A percentile compares a stretch with the other conserved stretches of the same genome.
Conservation (phyloP, 768 basidiomycete genomes). For the Lentinula sp. region DNA sequence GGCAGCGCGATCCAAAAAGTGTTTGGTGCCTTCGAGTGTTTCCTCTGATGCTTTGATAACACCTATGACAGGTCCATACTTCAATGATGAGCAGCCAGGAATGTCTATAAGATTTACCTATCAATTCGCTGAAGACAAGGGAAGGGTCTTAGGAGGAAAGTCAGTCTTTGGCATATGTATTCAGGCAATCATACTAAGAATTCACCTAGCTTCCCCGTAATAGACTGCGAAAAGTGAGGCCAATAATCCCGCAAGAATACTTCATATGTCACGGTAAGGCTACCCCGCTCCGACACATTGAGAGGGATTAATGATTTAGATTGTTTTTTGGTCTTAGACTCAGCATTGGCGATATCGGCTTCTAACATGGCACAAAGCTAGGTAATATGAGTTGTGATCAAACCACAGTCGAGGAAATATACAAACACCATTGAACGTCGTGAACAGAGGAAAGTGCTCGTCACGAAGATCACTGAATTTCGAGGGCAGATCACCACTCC, state of each 20-base stretch:
- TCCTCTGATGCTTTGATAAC: conserved; percentile 67
- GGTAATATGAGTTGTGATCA: not conserved
- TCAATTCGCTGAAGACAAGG: conserved; percentile 58
- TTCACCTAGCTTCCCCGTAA: conserved; percentile 50
- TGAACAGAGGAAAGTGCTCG: conserved; percentile 62
- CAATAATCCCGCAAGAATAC: conserved; percentile 50
- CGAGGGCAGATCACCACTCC: conserved; percentile 39
- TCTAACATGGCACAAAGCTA: conserved; percentile 47
- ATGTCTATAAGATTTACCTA: conserved; percentile 32
- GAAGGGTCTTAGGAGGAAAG: conserved; percentile 40
- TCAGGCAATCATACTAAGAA: not conserved
- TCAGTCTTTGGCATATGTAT: not conserved
- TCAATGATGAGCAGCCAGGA: not conserved
- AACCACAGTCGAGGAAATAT: not conserved
- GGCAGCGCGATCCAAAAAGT: conserved; percentile 33
- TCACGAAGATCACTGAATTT: conserved; percentile 52
- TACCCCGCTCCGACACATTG: conserved; percentile 4
- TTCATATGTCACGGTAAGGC: conserved; percentile 34
- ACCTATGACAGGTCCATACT: conserved; percentile 25
- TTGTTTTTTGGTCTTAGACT: not conserved
- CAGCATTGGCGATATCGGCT: conserved; percentile 27
- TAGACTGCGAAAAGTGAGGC: conserved; percentile 47
- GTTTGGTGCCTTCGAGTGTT: conserved; percentile 25
- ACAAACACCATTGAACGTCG: conserved; percentile 58
- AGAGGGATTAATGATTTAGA: not conserved